These are phyloP conservation scores for Trypanosoma lewisi DNA, from an alignment of 208 protist species.

Conservation along the genomic window DNA sequence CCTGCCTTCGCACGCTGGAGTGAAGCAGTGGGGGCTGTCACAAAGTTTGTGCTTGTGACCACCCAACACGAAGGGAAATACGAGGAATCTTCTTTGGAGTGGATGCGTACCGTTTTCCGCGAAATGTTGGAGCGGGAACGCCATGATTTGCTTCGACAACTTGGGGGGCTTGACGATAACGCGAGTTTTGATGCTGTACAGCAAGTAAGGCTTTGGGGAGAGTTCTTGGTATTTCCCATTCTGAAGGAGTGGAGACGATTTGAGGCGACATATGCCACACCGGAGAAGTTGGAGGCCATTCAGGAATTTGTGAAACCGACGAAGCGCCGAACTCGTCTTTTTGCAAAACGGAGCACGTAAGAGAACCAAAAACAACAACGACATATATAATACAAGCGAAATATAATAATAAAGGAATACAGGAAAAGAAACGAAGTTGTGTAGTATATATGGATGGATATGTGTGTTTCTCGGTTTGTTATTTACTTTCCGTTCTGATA, in stretches of 20 bases:
- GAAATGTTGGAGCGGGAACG: constrained; percentile 59
- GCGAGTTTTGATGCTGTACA: constrained; percentile 57
- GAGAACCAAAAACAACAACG: too few species aligned
- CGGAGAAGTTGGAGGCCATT: constrained; percentile 36
- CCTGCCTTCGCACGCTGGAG: constrained; percentile 63
- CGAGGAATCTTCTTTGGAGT: constrained; percentile 12
- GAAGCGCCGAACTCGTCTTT: constrained; percentile 72
- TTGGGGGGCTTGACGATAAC: constrained; percentile 34
- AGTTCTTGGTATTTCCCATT: constrained; percentile 63
- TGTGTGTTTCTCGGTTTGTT: too few species aligned
- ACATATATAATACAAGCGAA: background rate
- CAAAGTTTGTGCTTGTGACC: constrained; percentile 33
- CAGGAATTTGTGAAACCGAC: constrained; percentile 34
- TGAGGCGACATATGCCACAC: constrained; percentile 67
- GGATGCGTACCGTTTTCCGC: constrained; percentile 49
- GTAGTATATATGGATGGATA: constrained; percentile 1
- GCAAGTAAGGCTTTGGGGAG: constrained; percentile 47
- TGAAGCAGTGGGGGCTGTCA: constrained; percentile 67
- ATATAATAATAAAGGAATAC: background rate
- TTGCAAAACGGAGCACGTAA: constrained; percentile 31
- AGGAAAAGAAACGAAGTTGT: background rate
- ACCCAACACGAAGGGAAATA: background rate
- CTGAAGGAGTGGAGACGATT: constrained; percentile 65
- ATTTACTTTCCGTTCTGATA: background rate
- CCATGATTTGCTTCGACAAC: constrained; percentile 28